Evolutionary conservation across 768 basidiomycete genomes (phyloP).

Genomic region (Naganishia kalamii): DNA sequence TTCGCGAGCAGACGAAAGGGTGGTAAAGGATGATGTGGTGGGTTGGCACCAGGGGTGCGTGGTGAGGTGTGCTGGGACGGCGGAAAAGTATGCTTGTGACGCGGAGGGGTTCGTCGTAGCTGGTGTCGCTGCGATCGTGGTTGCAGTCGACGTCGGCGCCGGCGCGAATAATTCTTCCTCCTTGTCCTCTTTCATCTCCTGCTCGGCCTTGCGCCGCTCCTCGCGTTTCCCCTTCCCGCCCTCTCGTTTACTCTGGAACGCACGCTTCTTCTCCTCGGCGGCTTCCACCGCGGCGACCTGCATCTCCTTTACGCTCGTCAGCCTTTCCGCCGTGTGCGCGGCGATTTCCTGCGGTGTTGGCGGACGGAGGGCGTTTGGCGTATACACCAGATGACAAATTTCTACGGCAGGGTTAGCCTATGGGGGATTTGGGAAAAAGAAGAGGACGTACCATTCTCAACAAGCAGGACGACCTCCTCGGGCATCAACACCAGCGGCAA

Average conservation of each 20-base stretch:
- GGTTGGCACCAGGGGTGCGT: constrained; percentile 64
- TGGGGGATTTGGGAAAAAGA: neutral
- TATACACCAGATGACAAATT: constrained; percentile 69
- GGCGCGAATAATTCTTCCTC: neutral
- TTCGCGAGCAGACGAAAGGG: constrained; percentile 57
- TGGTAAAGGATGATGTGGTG: constrained; percentile 50
- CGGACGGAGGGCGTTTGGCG: constrained; percentile 53
- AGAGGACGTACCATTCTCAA: constrained; percentile 62
- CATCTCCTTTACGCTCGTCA: constrained; percentile 44
- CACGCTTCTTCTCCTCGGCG: constrained; percentile 49
- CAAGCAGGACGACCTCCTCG: constrained; percentile 83
- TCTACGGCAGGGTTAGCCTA: constrained; percentile 49
- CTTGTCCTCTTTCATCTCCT: constrained; percentile 20
- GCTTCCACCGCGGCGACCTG: constrained; percentile 55
- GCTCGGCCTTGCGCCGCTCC: constrained; percentile 48
- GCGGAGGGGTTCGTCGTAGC: neutral
- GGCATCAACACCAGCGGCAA: constrained; percentile 80
- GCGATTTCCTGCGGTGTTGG: constrained; percentile 47
- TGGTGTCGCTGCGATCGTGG: neutral
- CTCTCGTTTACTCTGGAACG: constrained; percentile 19
- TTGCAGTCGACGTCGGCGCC: neutral
- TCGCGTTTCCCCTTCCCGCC: constrained; percentile 56
- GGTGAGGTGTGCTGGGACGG: constrained; percentile 38
- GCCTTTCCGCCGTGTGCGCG: constrained; percentile 29
- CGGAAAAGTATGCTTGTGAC: constrained; percentile 27